Base-by-base conservation (phyloP, 2,329 filamentous ascomycete species). In the Epichloe brachyelytri region DNA sequence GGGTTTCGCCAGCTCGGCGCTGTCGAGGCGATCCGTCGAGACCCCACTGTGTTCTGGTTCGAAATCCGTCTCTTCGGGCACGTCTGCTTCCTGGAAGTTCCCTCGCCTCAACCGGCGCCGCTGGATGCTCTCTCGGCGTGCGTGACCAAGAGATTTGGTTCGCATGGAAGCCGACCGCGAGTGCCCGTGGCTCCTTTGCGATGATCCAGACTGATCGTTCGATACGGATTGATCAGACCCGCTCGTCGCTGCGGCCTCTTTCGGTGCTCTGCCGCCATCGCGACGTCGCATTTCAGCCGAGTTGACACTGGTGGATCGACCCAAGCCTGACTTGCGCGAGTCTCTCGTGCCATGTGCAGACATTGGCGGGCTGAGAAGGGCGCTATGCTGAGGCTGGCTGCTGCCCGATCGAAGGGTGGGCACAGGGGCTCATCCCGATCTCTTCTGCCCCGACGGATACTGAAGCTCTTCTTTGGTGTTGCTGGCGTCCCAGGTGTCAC, bases 121-220 rank as follows among this genome's bases (percentile, higher is more conserved):
- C 68, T 96, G 91, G 50, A 96, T 95, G 65, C 89, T 95, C 65
- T 96, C 91, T 53, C 88, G 79, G 39, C 91, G 80, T 43, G 88
- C 87, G 64, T 97, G 90, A 2, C 90, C 88, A 20, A 96, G 76
- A 4, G 89, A 95, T 66, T 93, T 93, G 8, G 91, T 83, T 55
- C 91, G 80, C 61, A 80, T 77, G 5, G 85, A 82, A 19, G 83
- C 77, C 2, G 78, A 77, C 48, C 79, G 77, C 37, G 76, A 72
- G 53, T 76, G 75, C 0, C 73, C 60, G 12, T 71, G 72, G 51
- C 64, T 72, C 62, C 73, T 83, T 58, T 66, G 73, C 59, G 73
- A 78, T 48, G 68, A 75, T 39, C 68, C 70, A 49, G 68, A 64
- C 58, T 72, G 76, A 39, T 79, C 80, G 55, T 72, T 75, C 38